Conservation (phyloP, 768 basidiomycete species). For the Termitomyces sp. region DNA sequence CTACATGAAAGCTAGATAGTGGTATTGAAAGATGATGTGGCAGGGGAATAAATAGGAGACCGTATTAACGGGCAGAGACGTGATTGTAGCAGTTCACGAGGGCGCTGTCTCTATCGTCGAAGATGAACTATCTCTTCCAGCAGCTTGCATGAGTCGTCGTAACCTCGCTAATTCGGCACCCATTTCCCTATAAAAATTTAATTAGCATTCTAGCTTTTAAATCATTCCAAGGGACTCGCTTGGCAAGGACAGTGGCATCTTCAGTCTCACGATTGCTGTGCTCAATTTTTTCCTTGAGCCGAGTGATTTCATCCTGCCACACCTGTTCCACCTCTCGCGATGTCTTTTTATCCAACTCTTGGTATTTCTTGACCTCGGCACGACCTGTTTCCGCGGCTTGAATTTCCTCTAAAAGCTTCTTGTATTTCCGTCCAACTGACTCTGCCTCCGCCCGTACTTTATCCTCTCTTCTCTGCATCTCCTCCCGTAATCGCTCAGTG, state of each 20-base stretch:
- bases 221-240: constrained; percentile 34
- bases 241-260: constrained; percentile 53
- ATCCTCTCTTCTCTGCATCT: constrained; percentile 73
- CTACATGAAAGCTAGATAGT: constrained; percentile 14
- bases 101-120: constrained; percentile 7
- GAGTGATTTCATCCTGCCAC: constrained; percentile 52
- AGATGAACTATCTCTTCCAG: constrained; percentile 25
- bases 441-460: constrained; percentile 64
- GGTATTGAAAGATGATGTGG: constrained; percentile 5
- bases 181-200: constrained; percentile 35
- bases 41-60: neutral
- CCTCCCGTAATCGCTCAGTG: constrained; percentile 61
- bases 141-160: constrained; percentile 65
- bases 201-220: neutral
- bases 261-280: constrained; percentile 50
- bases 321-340: constrained; percentile 53
- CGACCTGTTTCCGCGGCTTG: constrained; percentile 42
- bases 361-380: constrained; percentile 42
- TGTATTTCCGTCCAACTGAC: constrained; percentile 64
- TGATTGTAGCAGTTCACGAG: constrained; percentile 1
- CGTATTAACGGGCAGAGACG: neutral
- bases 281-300: constrained; percentile 48
- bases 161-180: constrained; percentile 62
- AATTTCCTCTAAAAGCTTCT: constrained; percentile 55
- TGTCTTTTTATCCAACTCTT: constrained; percentile 41